phyloP scores from a whole-genome alignment of 2,329 filamentous ascomycete genomes.

The Alternaria hordeiaustralica region DNA sequence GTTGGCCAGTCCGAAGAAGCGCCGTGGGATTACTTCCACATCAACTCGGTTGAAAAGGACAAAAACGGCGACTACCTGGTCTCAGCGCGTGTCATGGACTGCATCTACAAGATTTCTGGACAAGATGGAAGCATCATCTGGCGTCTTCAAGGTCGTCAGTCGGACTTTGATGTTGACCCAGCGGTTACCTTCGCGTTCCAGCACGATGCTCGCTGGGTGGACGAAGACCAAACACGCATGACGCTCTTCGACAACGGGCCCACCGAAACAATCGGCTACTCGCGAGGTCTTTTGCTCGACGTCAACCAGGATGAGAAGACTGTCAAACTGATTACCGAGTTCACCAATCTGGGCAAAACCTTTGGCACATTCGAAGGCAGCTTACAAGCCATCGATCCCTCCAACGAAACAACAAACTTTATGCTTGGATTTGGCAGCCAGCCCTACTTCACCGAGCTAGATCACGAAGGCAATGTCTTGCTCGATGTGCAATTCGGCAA shows the following conservation, averaged over 20 bases:
- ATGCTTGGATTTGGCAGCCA: conserved; percentile 58
- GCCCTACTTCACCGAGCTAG: conserved; percentile 57
- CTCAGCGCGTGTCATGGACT: conserved; percentile 25
- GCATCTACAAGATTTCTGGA: conserved; percentile 25
- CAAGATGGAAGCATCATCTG: conserved; percentile 31
- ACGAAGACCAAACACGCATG: conserved; percentile 28
- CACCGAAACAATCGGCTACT: conserved; percentile 18
- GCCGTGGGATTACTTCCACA: conserved; percentile 52
- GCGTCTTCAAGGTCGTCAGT: conserved; percentile 33
- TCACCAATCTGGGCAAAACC: conserved; percentile 48
- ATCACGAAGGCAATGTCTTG: conserved; percentile 47
- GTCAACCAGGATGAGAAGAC: conserved; percentile 53
- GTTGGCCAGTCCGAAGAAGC: conserved; percentile 33
- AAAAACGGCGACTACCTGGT: conserved; percentile 28
- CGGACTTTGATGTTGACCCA: conserved; percentile 21
- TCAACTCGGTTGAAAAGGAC: conserved; percentile 44
- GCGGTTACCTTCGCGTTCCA: conserved; percentile 22
- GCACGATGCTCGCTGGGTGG: conserved; percentile 30
- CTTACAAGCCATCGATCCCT: conserved; percentile 45
- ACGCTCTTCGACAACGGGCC: conserved; percentile 52
- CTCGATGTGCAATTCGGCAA: conserved; percentile 53
- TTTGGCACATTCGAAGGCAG: conserved; percentile 50
- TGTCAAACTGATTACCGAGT: conserved; percentile 50
- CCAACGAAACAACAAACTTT: conserved; percentile 48
- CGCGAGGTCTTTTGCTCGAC: conserved; percentile 48